Percentiles rank a stretch among this genome's conserved stretches.
Evolutionary conservation across 23 red algal genomes (phyloP).

Genomic region (Gracilaria domingensis): DNA sequence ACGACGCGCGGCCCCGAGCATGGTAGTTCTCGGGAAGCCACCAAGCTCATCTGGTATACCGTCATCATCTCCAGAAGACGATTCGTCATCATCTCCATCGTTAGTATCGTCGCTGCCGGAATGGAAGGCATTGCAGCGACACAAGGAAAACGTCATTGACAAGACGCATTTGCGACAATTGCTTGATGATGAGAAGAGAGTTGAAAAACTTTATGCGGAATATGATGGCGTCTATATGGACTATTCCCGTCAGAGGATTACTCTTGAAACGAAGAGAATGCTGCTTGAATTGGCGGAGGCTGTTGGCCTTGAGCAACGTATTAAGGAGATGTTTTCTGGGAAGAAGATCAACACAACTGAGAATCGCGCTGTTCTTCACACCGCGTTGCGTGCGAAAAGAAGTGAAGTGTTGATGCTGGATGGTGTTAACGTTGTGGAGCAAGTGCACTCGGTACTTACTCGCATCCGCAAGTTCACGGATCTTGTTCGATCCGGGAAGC

Average conservation of each 20-base stretch:
- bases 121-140: conserved; percentile 66
- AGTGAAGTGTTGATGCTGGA: conserved; percentile 77
- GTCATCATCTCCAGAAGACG: conserved; percentile 10
- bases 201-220: conserved; percentile 55
- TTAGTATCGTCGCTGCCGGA: conserved; percentile 52
- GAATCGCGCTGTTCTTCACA: conserved; percentile 91
- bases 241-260: conserved; percentile 89
- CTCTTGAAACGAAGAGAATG: conserved; percentile 74
- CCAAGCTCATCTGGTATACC: conserved; percentile 7
- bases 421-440: conserved; percentile 85
- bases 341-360: conserved; percentile 89
- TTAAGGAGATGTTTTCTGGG: conserved; percentile 88
- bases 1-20: conserved; percentile 17
- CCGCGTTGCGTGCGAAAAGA: conserved; percentile 82
- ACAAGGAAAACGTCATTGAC: conserved; percentile 63
- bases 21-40: conserved; percentile 42
- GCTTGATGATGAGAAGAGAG: conserved; percentile 66
- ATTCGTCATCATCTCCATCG: conserved; percentile 2
- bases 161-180: conserved; percentile 70
- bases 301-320: conserved; percentile 61
- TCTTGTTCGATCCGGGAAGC: conserved; percentile 75
- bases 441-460: conserved; percentile 82
- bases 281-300: conserved; percentile 74
- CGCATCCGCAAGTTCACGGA: conserved; percentile 84
- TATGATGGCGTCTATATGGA: conserved; percentile 91